Evolutionary conservation across 768 basidiomycete genomes (phyloP), one percentile per base, ranked within the genome.

Genomic region (Chalciporus piperatus): DNA sequence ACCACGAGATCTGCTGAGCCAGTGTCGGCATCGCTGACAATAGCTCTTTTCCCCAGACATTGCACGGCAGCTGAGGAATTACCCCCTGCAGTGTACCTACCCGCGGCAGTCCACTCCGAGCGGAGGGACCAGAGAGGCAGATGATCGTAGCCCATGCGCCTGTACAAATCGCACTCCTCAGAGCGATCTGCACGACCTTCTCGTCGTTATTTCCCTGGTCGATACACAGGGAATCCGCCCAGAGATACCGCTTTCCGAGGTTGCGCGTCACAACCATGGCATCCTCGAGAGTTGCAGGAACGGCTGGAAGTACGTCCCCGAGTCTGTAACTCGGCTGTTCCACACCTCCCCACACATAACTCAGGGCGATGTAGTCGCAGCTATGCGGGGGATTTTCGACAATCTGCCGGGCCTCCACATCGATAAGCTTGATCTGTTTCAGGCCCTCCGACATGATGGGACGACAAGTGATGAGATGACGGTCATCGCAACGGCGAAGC

Each of bases 221-320:
- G 14, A 63, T 61, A 38, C 55, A 62, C 19, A 64, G 20, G 2
- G 55, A 56, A 10, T 64, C 55, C 0, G 38, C 53, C 59, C 59
- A 64, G 30, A 55, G 50, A 45, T 52, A 63, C 14, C 19, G 48
- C 23, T 60, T 56, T 1, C 57, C 55, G 11, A 61, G 52, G 9
- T 25, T 23, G 10, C 47, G 59, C 2, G 44, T 47, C 14, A 63
- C 54, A 5, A 41, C 37, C 38, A 63, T 56, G 3, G 56, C 54
- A 30, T 63, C 56, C 16, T 56, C 54, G 10, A 63, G 48, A 3
- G 61, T 63, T 4, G 45, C 41, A n/a, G 54, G 59, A 41, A 60
- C 41, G 10, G 32, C 37, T 0, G 59, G 52, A 1, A 60, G 32
- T 13, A 49, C 7, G 11, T 52, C 51, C 19, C 61, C 49, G 5